Conservation (phyloP, 2,329 filamentous ascomycete species). For the Aspergillus udagawae region DNA sequence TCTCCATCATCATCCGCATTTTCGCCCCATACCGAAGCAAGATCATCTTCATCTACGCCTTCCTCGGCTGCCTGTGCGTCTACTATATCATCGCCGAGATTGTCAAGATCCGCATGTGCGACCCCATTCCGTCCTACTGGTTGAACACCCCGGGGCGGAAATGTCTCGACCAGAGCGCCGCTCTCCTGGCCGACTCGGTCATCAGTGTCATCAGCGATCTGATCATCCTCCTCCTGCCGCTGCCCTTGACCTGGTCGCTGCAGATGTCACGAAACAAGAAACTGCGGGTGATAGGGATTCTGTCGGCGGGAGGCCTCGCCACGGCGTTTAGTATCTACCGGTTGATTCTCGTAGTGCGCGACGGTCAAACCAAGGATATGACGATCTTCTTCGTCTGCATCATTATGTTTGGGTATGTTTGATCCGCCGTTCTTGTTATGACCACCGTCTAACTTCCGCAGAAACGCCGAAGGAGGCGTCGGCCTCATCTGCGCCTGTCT, state of each 20-base stretch:
- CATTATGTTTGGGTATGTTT: slow-evolving; percentile 36
- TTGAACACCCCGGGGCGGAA: slow-evolving; percentile 13
- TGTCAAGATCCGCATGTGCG: slow-evolving; percentile 38
- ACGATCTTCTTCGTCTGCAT: slow-evolving; percentile 35
- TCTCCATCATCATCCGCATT: slow-evolving; percentile 36
- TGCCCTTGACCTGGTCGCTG: slow-evolving; percentile 38
- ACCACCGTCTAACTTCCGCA: slow-evolving; percentile 10
- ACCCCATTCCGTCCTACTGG: slow-evolving; percentile 37
- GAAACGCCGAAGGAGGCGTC: slow-evolving; percentile 36
- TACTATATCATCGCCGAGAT: slow-evolving; percentile 36
- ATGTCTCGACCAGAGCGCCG: slow-evolving; percentile 35
- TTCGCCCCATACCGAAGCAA: slow-evolving; percentile 34
- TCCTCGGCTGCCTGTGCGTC: slow-evolving; percentile 29
- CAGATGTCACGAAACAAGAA: slow-evolving; percentile 36
- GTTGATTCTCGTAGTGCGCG: slow-evolving; percentile 30
- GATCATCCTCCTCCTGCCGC: slow-evolving; percentile 33
- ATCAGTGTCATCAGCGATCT: slow-evolving; percentile 37
- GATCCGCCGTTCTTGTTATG: neutral
- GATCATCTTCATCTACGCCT: slow-evolving; percentile 32
- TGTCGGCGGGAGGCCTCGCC: slow-evolving; percentile 37
- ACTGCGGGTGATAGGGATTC: slow-evolving; percentile 34
- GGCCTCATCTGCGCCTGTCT: slow-evolving; percentile 38
- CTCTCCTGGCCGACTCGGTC: slow-evolving; percentile 37
- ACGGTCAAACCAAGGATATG: slow-evolving; percentile 27
- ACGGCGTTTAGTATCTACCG: slow-evolving; percentile 38